These are phyloP conservation scores for Oehlia diaphana DNA, from an alignment of 192 early-diverging fungal genomes.

Conservation along the genomic window DNA sequence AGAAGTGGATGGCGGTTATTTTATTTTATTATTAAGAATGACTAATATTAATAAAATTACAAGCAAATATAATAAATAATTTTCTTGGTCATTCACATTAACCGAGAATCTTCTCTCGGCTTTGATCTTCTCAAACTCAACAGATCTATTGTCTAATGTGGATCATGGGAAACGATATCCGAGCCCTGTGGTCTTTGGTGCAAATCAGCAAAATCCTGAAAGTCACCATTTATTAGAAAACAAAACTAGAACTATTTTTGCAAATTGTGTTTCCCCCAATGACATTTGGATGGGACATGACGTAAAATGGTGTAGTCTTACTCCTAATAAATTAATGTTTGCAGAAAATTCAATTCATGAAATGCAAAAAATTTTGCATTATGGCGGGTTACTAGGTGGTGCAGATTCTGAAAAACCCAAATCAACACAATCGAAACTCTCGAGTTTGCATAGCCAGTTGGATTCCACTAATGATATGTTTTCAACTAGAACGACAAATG, in stretches of 20 bases:
- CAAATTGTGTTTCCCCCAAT: background rate
- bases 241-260: background rate
- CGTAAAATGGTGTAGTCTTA: slow-evolving; percentile 9
- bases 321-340: background rate
- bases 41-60: background rate
- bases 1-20: background rate
- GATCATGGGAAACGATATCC: background rate
- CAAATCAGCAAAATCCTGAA: background rate
- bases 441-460: background rate
- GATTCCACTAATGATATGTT: background rate
- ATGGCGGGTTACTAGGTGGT: slow-evolving; percentile 28
- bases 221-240: background rate
- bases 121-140: slow-evolving; percentile 6
- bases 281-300: slow-evolving; percentile 25
- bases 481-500: background rate
- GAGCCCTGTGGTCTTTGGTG: background rate
- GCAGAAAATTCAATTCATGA: background rate
- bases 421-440: background rate
- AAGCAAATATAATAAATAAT: background rate
- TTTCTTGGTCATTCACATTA: slow-evolving; percentile 11
- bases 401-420: slow-evolving; percentile 1
- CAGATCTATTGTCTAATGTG: background rate
- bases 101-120: slow-evolving; percentile 21
- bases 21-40: background rate
- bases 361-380: background rate